phyloP scores from a whole-genome alignment of 1,139 yeast genomes.

The Hyphopichia buzzinii region DNA sequence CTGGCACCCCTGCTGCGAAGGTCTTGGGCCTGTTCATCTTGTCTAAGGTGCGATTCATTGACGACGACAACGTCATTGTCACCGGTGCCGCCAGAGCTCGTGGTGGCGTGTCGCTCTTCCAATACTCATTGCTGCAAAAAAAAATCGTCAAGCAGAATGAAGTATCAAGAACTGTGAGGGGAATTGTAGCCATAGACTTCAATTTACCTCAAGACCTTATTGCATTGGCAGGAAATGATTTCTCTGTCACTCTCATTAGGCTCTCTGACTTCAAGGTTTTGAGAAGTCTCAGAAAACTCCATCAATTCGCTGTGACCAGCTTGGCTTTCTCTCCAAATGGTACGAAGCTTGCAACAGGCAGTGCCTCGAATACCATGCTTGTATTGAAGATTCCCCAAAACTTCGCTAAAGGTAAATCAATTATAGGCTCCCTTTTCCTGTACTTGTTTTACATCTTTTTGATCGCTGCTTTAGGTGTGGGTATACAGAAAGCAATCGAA shows the following conservation, averaged over 20 bases:
- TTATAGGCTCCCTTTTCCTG: conserved; percentile 38
- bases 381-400: conserved; percentile 61
- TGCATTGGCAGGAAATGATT: conserved; percentile 76
- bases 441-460: conserved; percentile 44
- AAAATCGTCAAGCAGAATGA: conserved; percentile 41
- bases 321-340: conserved; percentile 73
- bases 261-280: conserved; percentile 50
- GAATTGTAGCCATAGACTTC: conserved; percentile 69
- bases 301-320: conserved; percentile 77
- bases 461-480: conserved; percentile 44
- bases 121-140: conserved; percentile 42
- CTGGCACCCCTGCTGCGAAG: conserved; percentile 21
- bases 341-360: conserved; percentile 65
- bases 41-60: conserved; percentile 60
- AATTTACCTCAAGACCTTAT: conserved; percentile 45
- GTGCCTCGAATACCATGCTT: conserved; percentile 76
- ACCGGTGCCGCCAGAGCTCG: conserved; percentile 49
- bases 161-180: conserved; percentile 55
- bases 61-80: conserved; percentile 50
- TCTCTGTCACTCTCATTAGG: conserved; percentile 58
- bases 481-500: conserved; percentile 41
- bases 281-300: conserved; percentile 58
- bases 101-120: conserved; percentile 41
- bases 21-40: conserved; percentile 37
- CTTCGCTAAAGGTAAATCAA: conserved; percentile 44